These are phyloP conservation scores for Leccinum huronense DNA, from an alignment of 1,284 basidiomycete genomes.

Conservation along the genomic window DNA sequence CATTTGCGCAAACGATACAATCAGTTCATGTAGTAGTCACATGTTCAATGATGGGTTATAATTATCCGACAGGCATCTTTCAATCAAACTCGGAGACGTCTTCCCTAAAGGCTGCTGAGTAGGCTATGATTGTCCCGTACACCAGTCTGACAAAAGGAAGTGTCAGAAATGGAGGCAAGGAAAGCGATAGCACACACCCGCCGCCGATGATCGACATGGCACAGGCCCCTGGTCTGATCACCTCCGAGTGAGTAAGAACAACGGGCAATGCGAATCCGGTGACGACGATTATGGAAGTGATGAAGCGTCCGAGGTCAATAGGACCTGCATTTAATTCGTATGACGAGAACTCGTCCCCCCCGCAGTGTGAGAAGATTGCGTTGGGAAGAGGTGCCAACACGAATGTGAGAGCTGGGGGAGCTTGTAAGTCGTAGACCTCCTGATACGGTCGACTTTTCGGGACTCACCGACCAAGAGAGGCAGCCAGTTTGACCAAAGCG, in stretches of 20 bases:
- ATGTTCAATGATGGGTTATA: slow-evolving; percentile 14
- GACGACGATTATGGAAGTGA: slow-evolving; percentile 87
- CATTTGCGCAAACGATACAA: slow-evolving; percentile 5
- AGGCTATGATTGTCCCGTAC: slow-evolving; percentile 90
- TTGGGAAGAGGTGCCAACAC: slow-evolving; percentile 96
- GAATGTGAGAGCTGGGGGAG: slow-evolving; percentile 79
- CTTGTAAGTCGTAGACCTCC: slow-evolving; percentile 6
- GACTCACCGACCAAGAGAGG: slow-evolving; percentile 94
- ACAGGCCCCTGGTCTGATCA: slow-evolving; percentile 85
- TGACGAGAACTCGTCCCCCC: slow-evolving; percentile 80
- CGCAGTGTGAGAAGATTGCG: slow-evolving; percentile 83
- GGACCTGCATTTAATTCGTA: slow-evolving; percentile 62
- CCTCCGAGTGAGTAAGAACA: slow-evolving; percentile 87
- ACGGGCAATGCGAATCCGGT: slow-evolving; percentile 94
- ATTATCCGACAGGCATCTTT: neutral
- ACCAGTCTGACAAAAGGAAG: slow-evolving; percentile 60
- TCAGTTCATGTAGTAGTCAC: slow-evolving; percentile 16
- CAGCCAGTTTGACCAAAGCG: slow-evolving; percentile 95
- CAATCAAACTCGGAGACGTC: slow-evolving; percentile 67
- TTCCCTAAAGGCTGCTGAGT: slow-evolving; percentile 80
- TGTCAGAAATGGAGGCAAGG: neutral
- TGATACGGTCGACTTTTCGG: neutral
- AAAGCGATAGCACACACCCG: slow-evolving; percentile 45
- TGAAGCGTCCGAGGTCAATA: slow-evolving; percentile 85
- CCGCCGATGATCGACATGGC: slow-evolving; percentile 95